Base-by-base conservation (phyloP, 2,329 filamentous ascomycete genomes). In the Trichoderma atrobrunneum region DNA sequence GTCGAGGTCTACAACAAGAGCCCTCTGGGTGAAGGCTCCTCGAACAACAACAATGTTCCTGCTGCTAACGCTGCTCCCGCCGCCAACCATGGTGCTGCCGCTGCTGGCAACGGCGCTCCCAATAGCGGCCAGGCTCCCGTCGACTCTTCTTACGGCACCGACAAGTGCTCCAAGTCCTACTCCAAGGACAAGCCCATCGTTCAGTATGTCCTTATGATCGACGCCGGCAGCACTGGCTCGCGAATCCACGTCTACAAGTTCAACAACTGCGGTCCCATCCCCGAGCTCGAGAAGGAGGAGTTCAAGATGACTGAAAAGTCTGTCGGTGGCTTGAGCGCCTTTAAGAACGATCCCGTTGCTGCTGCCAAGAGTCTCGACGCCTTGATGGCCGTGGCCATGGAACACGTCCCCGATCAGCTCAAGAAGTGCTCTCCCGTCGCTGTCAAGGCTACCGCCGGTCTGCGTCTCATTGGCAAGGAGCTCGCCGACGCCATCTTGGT, bases 241-340 rank as follows among this genome's bases (percentile, higher is more conserved):
- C 92, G 96, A 77, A 98, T 99, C 80, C 97, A 99, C 85, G 94
- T 98, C 73, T 99, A 98, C 87, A 93, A 94, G 80, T 99, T 98
- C 89, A 98, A 98, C 87, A 98, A 98, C 85, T 99, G 95, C 84
- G 96, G 95, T 14, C 85, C 93, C 8, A 95, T 95, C n/a, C 96
- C 96, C 30, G 95, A 98, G 84, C 89, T 99, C 65, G 96, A 99
- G 84, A 86, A 90, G 79, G 96, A 99, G 81, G 88, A 93, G 72
- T 99, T 99, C 83, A 91, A 95, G 85, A 94, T 95, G 92, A 98
- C 95, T 12, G 90, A 93, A 80, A 95, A 94, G 87, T 90, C 88
- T 76, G 88, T 93, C 69, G 94, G 94, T 85, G 96, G 84, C 65
- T 85, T 99, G 77, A 98, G 94, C 80, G 92, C 94, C 48, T 99